phyloP scores from a whole-genome alignment of 352 stramenopile species.

The Globisporangium cederbergense region DNA sequence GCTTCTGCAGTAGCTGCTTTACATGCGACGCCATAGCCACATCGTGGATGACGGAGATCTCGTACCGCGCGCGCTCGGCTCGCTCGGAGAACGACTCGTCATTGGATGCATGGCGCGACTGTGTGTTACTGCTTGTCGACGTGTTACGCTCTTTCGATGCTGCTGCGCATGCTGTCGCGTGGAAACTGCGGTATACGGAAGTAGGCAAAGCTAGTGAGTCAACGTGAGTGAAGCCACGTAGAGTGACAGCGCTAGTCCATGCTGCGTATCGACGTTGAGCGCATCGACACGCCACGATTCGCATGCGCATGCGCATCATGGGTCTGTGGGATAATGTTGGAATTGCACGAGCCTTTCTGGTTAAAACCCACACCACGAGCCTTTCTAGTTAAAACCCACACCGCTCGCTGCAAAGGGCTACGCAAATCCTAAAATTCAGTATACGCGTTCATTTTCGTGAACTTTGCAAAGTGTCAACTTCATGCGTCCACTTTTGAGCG shows the following conservation, averaged over 20 bases:
- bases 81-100: slow-evolving; percentile 40
- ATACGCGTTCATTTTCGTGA: too few species aligned
- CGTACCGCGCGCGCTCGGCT: slow-evolving; percentile 30
- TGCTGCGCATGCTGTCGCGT: neutral
- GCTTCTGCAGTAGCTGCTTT: slow-evolving; percentile 32
- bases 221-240: neutral
- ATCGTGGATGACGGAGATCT: slow-evolving; percentile 50
- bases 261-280: too few species aligned
- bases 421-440: too few species aligned
- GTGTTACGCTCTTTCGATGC: slow-evolving; percentile 2
- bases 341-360: too few species aligned
- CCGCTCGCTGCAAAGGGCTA: too few species aligned
- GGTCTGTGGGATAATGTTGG: too few species aligned
- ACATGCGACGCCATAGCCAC: slow-evolving; percentile 36
- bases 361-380: too few species aligned
- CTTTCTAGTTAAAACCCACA: too few species aligned
- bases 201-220: too few species aligned
- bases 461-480: neutral
- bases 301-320: neutral
- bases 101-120: neutral
- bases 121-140: neutral
- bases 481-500: neutral
- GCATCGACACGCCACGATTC: neutral
- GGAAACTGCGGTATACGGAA: neutral
- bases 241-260: neutral